A percentile compares a stretch with the other conserved stretches of the same genome.
These are phyloP conservation scores for Chrysoporthe austroafricana DNA, from an alignment of 2,329 filamentous ascomycete species.

Conservation along the genomic window DNA sequence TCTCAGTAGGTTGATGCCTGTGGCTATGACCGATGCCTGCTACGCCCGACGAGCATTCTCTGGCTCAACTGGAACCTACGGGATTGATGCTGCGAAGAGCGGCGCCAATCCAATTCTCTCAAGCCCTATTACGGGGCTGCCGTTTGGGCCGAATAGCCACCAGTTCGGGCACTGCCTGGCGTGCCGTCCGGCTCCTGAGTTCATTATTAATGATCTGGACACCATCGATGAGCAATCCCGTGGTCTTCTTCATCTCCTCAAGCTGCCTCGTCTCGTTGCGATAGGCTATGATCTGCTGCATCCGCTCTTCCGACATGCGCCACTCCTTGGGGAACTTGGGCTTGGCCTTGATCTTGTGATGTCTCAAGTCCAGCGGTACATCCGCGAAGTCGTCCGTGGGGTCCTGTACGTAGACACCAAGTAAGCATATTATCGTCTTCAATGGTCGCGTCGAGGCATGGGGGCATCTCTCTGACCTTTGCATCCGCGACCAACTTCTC, in stretches of 20 bases:
- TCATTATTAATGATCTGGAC: slow-evolving; percentile 49
- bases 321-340: slow-evolving; percentile 80
- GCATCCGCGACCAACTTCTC: slow-evolving; percentile 74
- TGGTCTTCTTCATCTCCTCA: slow-evolving; percentile 58
- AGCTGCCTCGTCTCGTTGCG: slow-evolving; percentile 55
- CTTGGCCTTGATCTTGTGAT: slow-evolving; percentile 72
- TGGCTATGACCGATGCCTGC: neutral
- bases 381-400: slow-evolving; percentile 82
- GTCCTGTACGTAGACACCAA: slow-evolving; percentile 51
- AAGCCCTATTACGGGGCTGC: slow-evolving; percentile 1
- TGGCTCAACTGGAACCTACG: neutral
- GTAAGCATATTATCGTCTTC: slow-evolving; percentile 1
- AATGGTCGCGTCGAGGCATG: too few relatives aligned
- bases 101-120: neutral
- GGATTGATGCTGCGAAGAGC: neutral
- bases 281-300: slow-evolving; percentile 64
- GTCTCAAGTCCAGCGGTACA: slow-evolving; percentile 84
- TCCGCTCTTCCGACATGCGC: slow-evolving; percentile 74
- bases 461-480: slow-evolving; percentile 51
- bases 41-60: neutral
- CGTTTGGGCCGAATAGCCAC: slow-evolving; percentile 4
- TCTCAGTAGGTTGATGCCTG: neutral
- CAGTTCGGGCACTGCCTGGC: slow-evolving; percentile 13
- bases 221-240: slow-evolving; percentile 65
- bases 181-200: slow-evolving; percentile 31